These are phyloP conservation scores for Pythium apleroticum DNA, from an alignment of 352 stramenopile species.

Conservation along the genomic window DNA sequence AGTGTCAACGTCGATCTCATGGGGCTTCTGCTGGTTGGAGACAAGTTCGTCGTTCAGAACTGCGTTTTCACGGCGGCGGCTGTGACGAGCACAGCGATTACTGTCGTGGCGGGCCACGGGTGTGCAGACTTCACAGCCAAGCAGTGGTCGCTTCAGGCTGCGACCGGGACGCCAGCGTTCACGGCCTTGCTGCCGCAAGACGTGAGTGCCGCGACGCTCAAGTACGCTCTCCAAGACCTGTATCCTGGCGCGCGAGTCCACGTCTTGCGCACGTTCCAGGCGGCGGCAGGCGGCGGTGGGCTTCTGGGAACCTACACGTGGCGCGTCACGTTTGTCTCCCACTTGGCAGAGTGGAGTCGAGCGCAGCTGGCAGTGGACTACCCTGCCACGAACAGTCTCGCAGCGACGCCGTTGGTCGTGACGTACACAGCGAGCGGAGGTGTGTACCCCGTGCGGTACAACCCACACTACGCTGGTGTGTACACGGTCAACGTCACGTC, in stretches of 20 bases:
- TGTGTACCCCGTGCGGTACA: conserved; percentile 93
- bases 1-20: conserved; percentile 65
- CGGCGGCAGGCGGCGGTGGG: conserved; percentile 26
- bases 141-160: conserved; percentile 43
- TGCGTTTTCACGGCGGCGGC: conserved; percentile 64
- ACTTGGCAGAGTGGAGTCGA: conserved; percentile 75
- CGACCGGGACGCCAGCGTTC: conserved; percentile 30
- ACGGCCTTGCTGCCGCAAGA: conserved; percentile 65
- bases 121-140: conserved; percentile 49
- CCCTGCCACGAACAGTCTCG: conserved; percentile 44
- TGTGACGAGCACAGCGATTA: conserved; percentile 47
- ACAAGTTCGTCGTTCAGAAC: conserved; percentile 68
- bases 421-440: conserved; percentile 55
- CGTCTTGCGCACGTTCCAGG: conserved; percentile 34
- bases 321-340: conserved; percentile 91
- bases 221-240: conserved; percentile 69
- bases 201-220: conserved; percentile 51
- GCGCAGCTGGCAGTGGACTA: conserved; percentile 78
- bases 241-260: conserved; percentile 38
- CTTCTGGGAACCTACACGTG: conserved; percentile 62
- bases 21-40: conserved; percentile 45
- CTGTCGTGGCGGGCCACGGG: conserved; percentile 54
- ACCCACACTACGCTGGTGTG: conserved; percentile 82
- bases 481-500: conserved; percentile 90
- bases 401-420: conserved; percentile 44